Evolutionary conservation across 2,329 filamentous ascomycete species (phyloP), one percentile per base, ranked within the genome.

Genomic region (Neurospora sp.): DNA sequence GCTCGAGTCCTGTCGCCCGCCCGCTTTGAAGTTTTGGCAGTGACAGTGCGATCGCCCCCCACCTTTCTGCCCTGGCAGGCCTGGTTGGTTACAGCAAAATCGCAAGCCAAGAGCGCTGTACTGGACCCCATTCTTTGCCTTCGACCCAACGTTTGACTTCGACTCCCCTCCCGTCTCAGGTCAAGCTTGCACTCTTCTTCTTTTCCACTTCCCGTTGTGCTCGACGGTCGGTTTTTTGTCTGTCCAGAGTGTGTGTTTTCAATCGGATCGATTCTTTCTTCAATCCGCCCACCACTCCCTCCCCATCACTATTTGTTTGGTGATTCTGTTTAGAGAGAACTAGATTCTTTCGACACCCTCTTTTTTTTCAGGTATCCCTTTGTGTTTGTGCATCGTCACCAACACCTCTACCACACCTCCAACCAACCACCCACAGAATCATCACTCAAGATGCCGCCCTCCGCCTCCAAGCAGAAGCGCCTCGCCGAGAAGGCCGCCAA

Each of bases 401-500:
- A n/a, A 12, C 65, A 69, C 23, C 23, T 68, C 40, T 38, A 40
- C 33, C n/a, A 41, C 57, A 36, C 11, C 12, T 33, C 36, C 17
- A 52, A 69, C 6, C 41, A 19, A 43, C 8, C 17, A 40, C 38
- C 57, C 57, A 39, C 37, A 68, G 67, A 66, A 33, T 41, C 38
- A 62, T 67, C 33, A 68, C 15, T 70, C 82, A 88, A 79, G 65
- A 91, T 91, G 88, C 85, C 89, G 78, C 74, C 74, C 17, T 91
- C 89, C 72, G 83, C 88, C 73, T 89, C 89, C 78, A 91, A 91
- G 82, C 88, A 90, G 76, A 91, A 90, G 84, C 85, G 89, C 81
- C 85, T 91, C 74, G 89, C 89, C 71, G 90, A 90, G 85, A 89
- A 89, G 84, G 87, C 87, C 74, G 88, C 87, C 78, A 84, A 92